Percentiles rank a stretch among this genome's conserved stretches.
These are phyloP conservation scores for Talaromyces sp. DNA, from an alignment of 2,329 filamentous ascomycete genomes.

Conservation along the genomic window DNA sequence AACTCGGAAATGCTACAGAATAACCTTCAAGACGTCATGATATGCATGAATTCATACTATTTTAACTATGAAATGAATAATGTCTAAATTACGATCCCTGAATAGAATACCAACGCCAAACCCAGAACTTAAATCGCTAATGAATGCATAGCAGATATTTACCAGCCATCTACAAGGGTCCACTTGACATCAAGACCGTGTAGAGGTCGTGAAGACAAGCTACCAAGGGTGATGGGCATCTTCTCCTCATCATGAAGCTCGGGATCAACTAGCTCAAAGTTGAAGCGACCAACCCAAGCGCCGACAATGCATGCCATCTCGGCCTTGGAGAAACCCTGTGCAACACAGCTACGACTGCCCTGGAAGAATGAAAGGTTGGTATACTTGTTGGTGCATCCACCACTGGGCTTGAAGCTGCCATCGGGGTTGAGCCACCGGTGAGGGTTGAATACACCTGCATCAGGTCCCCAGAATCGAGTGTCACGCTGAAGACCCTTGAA, in stretches of 20 bases:
- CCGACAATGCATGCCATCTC: constrained; percentile 1
- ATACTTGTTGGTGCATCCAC: neutral
- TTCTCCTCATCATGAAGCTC: neutral
- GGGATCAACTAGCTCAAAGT: neutral
- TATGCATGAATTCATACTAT: too few species aligned
- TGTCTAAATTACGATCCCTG: too few species aligned
- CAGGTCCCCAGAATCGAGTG: neutral
- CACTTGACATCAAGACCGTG: neutral
- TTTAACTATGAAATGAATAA: too few species aligned
- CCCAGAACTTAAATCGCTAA: neutral
- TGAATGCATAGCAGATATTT: neutral
- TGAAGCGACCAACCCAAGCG: constrained; percentile 1
- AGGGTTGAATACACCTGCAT: neutral
- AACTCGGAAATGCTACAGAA: too few species aligned
- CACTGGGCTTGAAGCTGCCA: neutral
- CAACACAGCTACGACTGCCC: neutral
- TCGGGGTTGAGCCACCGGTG: neutral
- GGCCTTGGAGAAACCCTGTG: neutral
- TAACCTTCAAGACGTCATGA: too few species aligned
- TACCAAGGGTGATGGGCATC: neutral
- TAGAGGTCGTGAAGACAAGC: neutral
- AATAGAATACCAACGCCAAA: too few species aligned
- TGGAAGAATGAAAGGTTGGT: neutral
- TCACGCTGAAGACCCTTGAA: constrained; percentile 1
- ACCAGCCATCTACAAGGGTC: constrained; percentile 1